Evolutionary conservation across 257 asterid species (phyloP), one percentile per base, ranked within the genome.

Genomic region (Agastache rugosa): DNA sequence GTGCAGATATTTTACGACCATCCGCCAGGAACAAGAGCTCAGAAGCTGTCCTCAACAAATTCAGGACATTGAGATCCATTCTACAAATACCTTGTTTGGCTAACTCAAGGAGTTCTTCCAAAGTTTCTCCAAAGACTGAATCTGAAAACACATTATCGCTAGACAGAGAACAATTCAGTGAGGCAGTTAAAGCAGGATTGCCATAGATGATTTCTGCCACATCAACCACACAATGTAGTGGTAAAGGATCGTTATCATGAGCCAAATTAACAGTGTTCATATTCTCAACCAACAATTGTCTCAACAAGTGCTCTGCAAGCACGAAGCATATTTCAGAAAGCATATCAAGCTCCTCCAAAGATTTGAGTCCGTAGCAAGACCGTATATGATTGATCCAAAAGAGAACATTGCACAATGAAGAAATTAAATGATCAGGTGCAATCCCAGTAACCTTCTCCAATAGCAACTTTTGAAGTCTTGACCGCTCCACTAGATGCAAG

Each of bases 331-430:
- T 67, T 76, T 87, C 90, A 72, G 86, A 87, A 83, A 81, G 85
- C 80, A 72, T 67, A 79, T 87, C 89, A 45, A 90, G 83, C 76
- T 85, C 88, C 67, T 68, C 83, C 64, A 42, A 75, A 31, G 85
- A 74, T 66, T 76, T 77, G 60, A 50, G 73, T 75, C 75, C 72
- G 73, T 74, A 73, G 74, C 83, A 83, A 70, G 77, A 85, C 54
- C 84, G 86, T 42, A 83, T 81, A 44, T 87, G 86, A 73, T 83
- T 81, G 29, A 90, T 82, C 89, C 90, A 87, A 81, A 86, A 90
- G 59, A 93, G 91, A 22, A 91, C 80, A 78, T 85, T 86, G 87
- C 85, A 82, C 48, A 93, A 72, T 59, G 91, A 83, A 80, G 95
- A 85, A 78, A 91, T 48, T 80, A 88, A 73, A 72, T 86, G 83